Evolutionary conservation across 768 basidiomycete genomes (phyloP).

Genomic region (Rhizopogon salebrosus): DNA sequence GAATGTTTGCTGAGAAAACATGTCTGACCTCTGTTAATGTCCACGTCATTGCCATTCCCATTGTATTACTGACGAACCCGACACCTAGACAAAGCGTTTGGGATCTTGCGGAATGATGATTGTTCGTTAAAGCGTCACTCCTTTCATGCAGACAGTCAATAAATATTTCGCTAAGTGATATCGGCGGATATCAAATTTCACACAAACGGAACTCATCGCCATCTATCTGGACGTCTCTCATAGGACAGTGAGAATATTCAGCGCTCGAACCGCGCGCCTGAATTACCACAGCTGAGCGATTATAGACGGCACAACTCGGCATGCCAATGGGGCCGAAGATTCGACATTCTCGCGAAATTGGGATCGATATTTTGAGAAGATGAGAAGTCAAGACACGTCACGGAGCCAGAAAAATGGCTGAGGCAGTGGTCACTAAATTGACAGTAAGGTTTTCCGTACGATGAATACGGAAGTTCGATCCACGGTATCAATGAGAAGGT

Average conservation of each 20-base stretch:
- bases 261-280: background rate
- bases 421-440: background rate
- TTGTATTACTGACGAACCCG: background rate
- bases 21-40: background rate
- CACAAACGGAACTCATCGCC: background rate
- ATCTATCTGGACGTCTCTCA: background rate
- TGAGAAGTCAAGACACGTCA: background rate
- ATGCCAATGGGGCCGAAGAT: conserved; percentile 1
- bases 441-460: background rate
- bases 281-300: background rate
- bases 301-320: background rate
- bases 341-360: background rate
- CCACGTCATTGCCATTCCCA: too few species aligned
- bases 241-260: background rate
- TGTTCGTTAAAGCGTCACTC: background rate
- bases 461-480: conserved; percentile 6
- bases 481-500: background rate
- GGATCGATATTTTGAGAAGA: conserved; percentile 1
- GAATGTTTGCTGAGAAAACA: background rate
- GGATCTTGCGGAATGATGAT: background rate
- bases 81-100: background rate
- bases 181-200: background rate
- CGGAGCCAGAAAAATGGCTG: background rate
- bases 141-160: background rate
- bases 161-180: background rate